Conservation (phyloP, 2,329 filamentous ascomycete genomes). For the Teratosphaeriaceae sp. region DNA sequence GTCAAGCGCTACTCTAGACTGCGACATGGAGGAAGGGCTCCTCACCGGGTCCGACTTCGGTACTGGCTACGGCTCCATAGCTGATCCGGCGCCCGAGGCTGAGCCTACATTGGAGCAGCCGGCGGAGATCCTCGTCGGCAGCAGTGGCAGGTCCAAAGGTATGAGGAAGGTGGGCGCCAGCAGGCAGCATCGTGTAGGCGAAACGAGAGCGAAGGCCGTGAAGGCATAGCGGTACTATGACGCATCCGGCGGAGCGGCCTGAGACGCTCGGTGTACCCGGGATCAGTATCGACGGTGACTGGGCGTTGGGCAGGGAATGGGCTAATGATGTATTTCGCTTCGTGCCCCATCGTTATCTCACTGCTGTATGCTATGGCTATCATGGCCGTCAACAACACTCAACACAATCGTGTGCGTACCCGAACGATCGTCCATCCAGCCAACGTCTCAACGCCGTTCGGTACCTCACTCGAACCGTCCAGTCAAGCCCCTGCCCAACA, state of each 20-base stretch:
- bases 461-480: constrained; percentile 36
- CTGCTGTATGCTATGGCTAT: no score
- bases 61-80: constrained; percentile 5
- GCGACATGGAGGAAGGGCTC: constrained; percentile 9
- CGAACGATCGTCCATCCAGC: background rate
- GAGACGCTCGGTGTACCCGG: no score
- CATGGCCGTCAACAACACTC: no score
- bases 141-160: constrained; percentile 7
- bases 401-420: background rate
- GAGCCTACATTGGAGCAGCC: constrained; percentile 8
- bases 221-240: no score
- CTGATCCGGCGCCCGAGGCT: background rate
- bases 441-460: background rate
- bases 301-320: no score
- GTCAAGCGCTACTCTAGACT: background rate
- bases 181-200: background rate
- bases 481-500: constrained; percentile 30
- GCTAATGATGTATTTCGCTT: no score
- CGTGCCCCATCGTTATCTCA: no score
- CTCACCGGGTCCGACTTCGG: constrained; percentile 9
- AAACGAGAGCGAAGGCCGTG: background rate
- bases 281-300: no score
- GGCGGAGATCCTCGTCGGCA: constrained; percentile 9
- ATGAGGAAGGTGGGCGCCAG: background rate
- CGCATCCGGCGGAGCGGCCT: no score